Conservation (phyloP, 306 rosid genomes). For the Carpinus fangiana region DNA sequence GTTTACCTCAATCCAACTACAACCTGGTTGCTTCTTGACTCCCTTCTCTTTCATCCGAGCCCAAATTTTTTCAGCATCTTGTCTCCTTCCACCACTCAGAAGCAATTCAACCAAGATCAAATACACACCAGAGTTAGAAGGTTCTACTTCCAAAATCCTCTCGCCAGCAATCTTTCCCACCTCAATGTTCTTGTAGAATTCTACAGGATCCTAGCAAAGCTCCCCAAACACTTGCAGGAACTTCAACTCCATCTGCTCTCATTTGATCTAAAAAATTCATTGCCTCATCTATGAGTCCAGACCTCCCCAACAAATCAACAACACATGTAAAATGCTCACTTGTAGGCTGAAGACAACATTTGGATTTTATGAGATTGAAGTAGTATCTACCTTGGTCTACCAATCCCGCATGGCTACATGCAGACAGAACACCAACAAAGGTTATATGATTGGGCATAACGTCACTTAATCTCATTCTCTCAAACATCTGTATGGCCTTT, state of each 20-base stretch:
- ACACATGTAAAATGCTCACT: conserved; percentile 53
- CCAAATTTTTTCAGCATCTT: conserved; percentile 42
- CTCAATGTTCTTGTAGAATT: conserved; percentile 48
- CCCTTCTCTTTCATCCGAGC: conserved; percentile 49
- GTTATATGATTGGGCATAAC: conserved; percentile 47
- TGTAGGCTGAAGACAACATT: conserved; percentile 38
- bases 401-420: conserved; percentile 56
- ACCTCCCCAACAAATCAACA: conserved; percentile 53
- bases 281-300: conserved; percentile 56
- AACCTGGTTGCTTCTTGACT: conserved; percentile 63
- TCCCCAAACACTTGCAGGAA: conserved; percentile 57
- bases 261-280: conserved; percentile 35
- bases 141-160: conserved; percentile 44
- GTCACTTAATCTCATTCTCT: conserved; percentile 39
- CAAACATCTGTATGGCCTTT: conserved; percentile 48
- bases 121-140: conserved; percentile 53
- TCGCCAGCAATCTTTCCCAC: conserved; percentile 44
- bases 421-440: conserved; percentile 53
- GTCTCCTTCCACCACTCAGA: conserved; percentile 29
- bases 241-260: conserved; percentile 41
- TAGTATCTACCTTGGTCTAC: conserved; percentile 42
- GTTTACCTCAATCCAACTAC: conserved; percentile 55
- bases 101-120: conserved; percentile 53
- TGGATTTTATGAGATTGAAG: conserved; percentile 39
- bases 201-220: conserved; percentile 63